Percentiles rank a stretch among this genome's conserved stretches.
Evolutionary conservation across 352 stramenopile species (phyloP).

Genomic region (Phytophthora hibernalis): DNA sequence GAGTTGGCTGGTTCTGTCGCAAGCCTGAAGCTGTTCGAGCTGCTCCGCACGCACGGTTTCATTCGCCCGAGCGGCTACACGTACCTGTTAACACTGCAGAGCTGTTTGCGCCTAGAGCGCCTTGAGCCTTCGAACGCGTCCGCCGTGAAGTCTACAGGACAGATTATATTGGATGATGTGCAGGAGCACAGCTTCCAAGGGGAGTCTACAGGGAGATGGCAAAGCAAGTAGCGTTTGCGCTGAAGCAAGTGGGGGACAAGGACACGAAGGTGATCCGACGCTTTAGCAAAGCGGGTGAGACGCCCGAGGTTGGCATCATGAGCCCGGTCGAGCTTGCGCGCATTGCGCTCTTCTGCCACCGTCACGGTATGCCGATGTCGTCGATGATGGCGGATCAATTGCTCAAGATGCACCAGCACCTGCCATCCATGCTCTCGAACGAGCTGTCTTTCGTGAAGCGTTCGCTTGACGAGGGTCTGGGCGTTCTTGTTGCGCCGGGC

Average conservation of each 20-base stretch:
- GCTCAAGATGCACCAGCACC: constrained; percentile 45
- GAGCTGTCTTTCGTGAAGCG: constrained; percentile 58
- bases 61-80: constrained; percentile 78
- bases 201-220: constrained; percentile 34
- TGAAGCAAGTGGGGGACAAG: constrained; percentile 30
- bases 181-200: constrained; percentile 57
- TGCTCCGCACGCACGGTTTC: constrained; percentile 69
- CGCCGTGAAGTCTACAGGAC: constrained; percentile 44
- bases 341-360: constrained; percentile 68
- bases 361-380: constrained; percentile 52
- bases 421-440: constrained; percentile 48
- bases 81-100: constrained; percentile 77
- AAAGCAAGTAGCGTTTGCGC: constrained; percentile 32
- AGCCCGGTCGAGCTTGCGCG: constrained; percentile 54
- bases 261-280: constrained; percentile 31
- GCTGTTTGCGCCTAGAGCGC: constrained; percentile 55
- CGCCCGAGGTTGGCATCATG: constrained; percentile 22
- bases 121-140: constrained; percentile 47
- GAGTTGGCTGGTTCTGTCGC: constrained; percentile 47
- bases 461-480: constrained; percentile 37
- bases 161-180: constrained; percentile 61
- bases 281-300: constrained; percentile 22
- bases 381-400: constrained; percentile 47
- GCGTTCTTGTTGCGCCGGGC: constrained; percentile 20
- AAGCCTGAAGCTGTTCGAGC: constrained; percentile 78